A percentile compares a stretch with the other conserved stretches of the same genome.
Evolutionary conservation across 2,329 filamentous ascomycete species (phyloP).

Genomic region (Mollisia scopiformis): DNA sequence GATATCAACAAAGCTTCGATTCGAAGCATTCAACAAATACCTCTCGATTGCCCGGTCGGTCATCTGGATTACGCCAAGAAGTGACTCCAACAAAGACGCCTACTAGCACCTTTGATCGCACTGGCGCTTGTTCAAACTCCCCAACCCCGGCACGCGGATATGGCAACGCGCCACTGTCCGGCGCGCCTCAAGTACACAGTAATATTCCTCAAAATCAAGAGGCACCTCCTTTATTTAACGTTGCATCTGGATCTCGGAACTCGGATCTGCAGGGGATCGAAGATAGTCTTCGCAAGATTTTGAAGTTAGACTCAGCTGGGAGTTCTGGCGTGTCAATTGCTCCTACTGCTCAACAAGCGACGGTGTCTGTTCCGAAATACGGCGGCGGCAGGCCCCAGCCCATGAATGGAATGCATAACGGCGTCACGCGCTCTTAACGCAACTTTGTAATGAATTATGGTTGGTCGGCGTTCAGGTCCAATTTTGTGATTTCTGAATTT

Average conservation of each 20-base stretch:
- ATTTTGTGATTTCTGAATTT: neutral
- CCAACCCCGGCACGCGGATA: slow-evolving; percentile 27
- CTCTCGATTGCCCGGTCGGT: slow-evolving; percentile 24
- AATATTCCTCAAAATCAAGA: slow-evolving; percentile 19
- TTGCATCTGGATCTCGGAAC: slow-evolving; percentile 24
- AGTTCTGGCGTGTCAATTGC: slow-evolving; percentile 18
- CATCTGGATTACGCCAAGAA: slow-evolving; percentile 38
- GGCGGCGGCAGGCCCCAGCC: slow-evolving; percentile 28
- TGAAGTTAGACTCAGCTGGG: slow-evolving; percentile 34
- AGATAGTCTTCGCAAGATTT: slow-evolving; percentile 37
- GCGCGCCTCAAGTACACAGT: neutral
- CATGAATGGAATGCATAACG: slow-evolving; percentile 30
- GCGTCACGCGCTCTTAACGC: slow-evolving; percentile 30
- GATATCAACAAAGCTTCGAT: slow-evolving; percentile 21
- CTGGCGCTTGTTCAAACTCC: slow-evolving; percentile 22
- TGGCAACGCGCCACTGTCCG: slow-evolving; percentile 17
- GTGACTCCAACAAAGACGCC: slow-evolving; percentile 35
- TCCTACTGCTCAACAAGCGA: slow-evolving; percentile 12
- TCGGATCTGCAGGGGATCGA: slow-evolving; percentile 36
- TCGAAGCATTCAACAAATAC: slow-evolving; percentile 14
- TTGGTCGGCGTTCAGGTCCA: slow-evolving; percentile 21
- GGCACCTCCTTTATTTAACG: slow-evolving; percentile 20
- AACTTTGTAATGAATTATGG: slow-evolving; percentile 18
- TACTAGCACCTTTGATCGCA: slow-evolving; percentile 29
- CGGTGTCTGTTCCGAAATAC: slow-evolving; percentile 27